A percentile compares a stretch with the other conserved stretches of the same genome.
Evolutionary conservation across 768 basidiomycete species (phyloP).

Genomic region (Podaxis mareebaensis): DNA sequence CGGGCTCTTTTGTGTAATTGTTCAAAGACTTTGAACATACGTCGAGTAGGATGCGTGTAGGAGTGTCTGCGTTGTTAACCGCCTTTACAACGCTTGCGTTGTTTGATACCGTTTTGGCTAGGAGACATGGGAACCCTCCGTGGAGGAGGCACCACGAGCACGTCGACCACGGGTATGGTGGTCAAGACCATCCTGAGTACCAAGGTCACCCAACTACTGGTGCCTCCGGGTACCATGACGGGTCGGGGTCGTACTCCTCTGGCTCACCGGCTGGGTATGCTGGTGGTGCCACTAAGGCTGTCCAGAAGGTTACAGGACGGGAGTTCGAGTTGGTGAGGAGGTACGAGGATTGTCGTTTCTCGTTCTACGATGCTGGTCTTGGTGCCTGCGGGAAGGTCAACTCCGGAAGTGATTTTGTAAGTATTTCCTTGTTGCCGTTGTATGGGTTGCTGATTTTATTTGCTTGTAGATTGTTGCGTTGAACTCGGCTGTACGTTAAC

Average conservation of each 20-base stretch:
- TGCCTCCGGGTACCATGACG: not conserved
- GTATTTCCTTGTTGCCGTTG: constrained; percentile 15
- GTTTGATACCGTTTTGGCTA: constrained; percentile 10
- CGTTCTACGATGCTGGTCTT: constrained; percentile 48
- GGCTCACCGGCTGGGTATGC: not conserved
- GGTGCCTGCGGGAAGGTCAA: constrained; percentile 33
- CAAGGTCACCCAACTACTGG: not conserved
- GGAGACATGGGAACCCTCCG: not conserved
- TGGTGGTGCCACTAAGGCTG: constrained; percentile 18
- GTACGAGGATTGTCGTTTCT: constrained; percentile 41
- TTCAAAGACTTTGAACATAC: not conserved
- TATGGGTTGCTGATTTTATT: not conserved
- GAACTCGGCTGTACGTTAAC: constrained; percentile 33
- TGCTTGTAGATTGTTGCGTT: constrained; percentile 52
- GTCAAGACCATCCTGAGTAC: not conserved
- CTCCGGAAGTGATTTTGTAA: constrained; percentile 29
- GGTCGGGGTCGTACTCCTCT: not conserved
- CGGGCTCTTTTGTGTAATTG: not conserved
- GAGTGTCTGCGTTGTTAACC: constrained; percentile 5
- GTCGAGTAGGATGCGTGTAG: constrained; percentile 2
- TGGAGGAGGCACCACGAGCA: constrained; percentile 2
- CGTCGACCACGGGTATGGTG: not conserved
- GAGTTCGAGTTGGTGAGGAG: constrained; percentile 39
- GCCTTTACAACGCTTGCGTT: constrained; percentile 12
- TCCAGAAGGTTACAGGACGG: constrained; percentile 51